Evolutionary conservation across 805 yeast genomes (phyloP).

Genomic region (Debaryomyces castellii): DNA sequence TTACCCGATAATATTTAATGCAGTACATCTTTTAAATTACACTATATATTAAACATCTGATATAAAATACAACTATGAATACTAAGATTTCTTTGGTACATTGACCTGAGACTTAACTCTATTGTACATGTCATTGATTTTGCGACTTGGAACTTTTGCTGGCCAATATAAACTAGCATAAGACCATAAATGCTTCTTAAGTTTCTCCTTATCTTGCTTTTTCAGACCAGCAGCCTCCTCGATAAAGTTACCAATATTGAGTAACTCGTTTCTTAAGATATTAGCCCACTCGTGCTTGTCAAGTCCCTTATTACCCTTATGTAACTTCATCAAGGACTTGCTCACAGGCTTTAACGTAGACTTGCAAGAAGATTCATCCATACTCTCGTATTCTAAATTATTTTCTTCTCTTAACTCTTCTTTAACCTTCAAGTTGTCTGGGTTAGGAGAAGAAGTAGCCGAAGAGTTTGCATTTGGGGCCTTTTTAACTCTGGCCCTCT

Average conservation of each 20-base stretch:
- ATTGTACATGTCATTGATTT: slow-evolving; percentile 74
- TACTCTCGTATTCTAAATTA: slow-evolving; percentile 65
- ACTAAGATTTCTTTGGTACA: slow-evolving; percentile 6
- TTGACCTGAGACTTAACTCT: slow-evolving; percentile 41
- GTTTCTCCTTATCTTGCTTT: slow-evolving; percentile 27
- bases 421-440: slow-evolving; percentile 7
- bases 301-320: slow-evolving; percentile 69
- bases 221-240: slow-evolving; percentile 8
- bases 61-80: slow-evolving; percentile 2
- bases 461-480: background rate
- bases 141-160: slow-evolving; percentile 69
- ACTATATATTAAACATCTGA: background rate
- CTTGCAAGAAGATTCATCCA: slow-evolving; percentile 75
- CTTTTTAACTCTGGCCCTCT: slow-evolving; percentile 13
- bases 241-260: slow-evolving; percentile 75
- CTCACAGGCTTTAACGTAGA: slow-evolving; percentile 62
- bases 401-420: slow-evolving; percentile 13
- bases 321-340: slow-evolving; percentile 61
- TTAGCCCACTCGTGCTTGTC: slow-evolving; percentile 77
- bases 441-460: slow-evolving; percentile 1
- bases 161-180: slow-evolving; percentile 89
- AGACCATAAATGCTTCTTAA: slow-evolving; percentile 74
- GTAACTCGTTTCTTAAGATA: slow-evolving; percentile 64
- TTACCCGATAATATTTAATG: slow-evolving; percentile 4
- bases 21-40: background rate